phyloP scores from a whole-genome alignment of 495 filamentous ascomycete genomes.

The Acidiella bohemica region DNA sequence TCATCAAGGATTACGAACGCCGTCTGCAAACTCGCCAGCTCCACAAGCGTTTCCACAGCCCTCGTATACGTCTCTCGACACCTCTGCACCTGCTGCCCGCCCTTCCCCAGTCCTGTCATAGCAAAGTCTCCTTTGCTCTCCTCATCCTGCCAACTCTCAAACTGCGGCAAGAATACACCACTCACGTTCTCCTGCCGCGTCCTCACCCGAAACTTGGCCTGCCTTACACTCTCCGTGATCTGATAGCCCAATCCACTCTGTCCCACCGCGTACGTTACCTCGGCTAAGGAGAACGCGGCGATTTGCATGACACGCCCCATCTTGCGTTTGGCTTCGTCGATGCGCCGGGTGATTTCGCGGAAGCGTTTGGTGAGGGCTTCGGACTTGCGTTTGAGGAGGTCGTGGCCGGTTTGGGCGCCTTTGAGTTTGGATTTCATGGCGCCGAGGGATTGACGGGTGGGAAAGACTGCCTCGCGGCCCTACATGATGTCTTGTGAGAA shows the following conservation, averaged over 20 bases:
- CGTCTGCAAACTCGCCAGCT: constrained; percentile 92
- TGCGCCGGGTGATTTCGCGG: constrained; percentile 83
- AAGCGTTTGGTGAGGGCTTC: constrained; percentile 34
- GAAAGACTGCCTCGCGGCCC: constrained; percentile 87
- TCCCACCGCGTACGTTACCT: constrained; percentile 94
- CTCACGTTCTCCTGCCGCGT: constrained; percentile 98
- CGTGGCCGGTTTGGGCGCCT: constrained; percentile 49
- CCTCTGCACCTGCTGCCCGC: constrained; percentile 89
- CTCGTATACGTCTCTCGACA: constrained; percentile 95
- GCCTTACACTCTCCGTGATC: constrained; percentile 88
- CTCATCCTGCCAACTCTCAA: constrained; percentile 76
- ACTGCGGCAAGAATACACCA: constrained; percentile 82
- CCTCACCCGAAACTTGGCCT: constrained; percentile 78
- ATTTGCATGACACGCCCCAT: constrained; percentile 99
- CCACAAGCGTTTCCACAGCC: constrained; percentile 91
- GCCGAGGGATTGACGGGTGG: constrained; percentile 89
- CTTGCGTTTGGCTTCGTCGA: constrained; percentile 98
- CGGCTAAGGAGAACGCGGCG: constrained; percentile 90
- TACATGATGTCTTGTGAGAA: too few relatives aligned
- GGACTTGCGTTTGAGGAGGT: constrained; percentile 34
- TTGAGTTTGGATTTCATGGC: constrained; percentile 99
- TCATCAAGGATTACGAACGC: constrained; percentile 97
- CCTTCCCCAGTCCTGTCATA: constrained; percentile 89
- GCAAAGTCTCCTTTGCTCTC: constrained; percentile 83
- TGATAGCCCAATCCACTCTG: constrained; percentile 93